Base-by-base conservation (phyloP, 768 basidiomycete species). In the Coprinopsis cinerea region DNA sequence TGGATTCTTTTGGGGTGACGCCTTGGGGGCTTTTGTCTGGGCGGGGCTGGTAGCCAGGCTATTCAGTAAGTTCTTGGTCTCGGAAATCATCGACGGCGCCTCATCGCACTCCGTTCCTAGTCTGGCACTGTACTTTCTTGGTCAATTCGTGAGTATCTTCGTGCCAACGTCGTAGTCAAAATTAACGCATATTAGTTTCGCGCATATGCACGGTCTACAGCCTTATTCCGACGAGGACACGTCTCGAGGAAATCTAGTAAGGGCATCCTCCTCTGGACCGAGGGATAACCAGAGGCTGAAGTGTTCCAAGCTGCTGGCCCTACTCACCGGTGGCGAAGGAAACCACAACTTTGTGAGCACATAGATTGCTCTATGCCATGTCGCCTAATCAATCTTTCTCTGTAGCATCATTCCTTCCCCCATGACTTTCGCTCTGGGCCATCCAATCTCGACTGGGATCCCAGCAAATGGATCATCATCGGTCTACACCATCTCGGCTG, bases 181-280 rank as follows among this genome's bases (percentile, higher is more conserved):
- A 39, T 39, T 10, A 7, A 43, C 23, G 17, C 13, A 25, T 23
- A 6, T 22, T 43, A 85, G 83, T 1, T 64, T 92, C 4, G 87
- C 88, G 2, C 89, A 92, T 53, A 89, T 83, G 83, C 76, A 87
- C 14, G 89, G 89, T 7, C 59, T 88, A 17, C 88, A 90, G 55
- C 85, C 83, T 0, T 90, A 88, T 59, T 82, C 85, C 2, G 85
- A 88, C 55, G 88, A 90, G 56, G 78, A 90, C 56, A 85, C 85
- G 2, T 89, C 88, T 1, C 67, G 81, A 57, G 83, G 86, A 11
- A 89, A 82, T 59, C 60, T 87, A 25, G 87, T 89, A 55, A 53
- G 79, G 57, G 28, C 11, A 18, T 7, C 20, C 20, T 10, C 40
- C 6, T 24, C 23, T 24, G 26, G 13, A 15, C 25, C 17, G 14